Base-by-base conservation (phyloP, 345 rosid genomes). In the Passiflora organensis region DNA sequence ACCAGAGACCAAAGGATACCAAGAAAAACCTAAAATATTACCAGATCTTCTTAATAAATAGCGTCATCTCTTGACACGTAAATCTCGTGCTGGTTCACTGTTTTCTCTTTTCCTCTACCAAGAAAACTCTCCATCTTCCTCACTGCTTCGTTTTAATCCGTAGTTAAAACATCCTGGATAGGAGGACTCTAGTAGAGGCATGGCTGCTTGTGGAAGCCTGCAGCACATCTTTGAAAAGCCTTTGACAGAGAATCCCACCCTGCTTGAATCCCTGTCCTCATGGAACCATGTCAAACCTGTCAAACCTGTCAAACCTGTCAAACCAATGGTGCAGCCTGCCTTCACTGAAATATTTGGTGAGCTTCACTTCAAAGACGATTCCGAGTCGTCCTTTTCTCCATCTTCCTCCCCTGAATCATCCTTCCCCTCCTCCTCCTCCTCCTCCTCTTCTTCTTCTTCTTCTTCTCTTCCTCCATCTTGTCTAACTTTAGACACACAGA, bases 181-280 rank as follows among this genome's bases (percentile, higher is more conserved):
- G 34, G 5, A 28, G n/a, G n/a, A n/a, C n/a, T 28, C 8, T 8
- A 28, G 5, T 28, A 1, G 28, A 46, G 25, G 15, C 43, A 90
- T 87, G 96, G 89, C 94, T 43, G 76, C 89, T 56, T 81, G 80
- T 64, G 82, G 77, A 62, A 72, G 95, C 67, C 76, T 86, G 46
- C 85, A 82, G 24, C 88, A 62, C 62, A 78, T 86, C 57, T 84
- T 90, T 51, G 93, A 84, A 25, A 80, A 65, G 46, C 59, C 75
- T 11, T 67, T 67, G 49, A 83, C 86, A 4, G 80, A 82, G 56
- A 78, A 72, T 15, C 66, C 72, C 38, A 67, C 86, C 0, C 62
- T 82, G 21, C 67, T 82, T 23, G 86, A 82, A 19, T 73, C 85
- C 45, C 76, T 83, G 38, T 77, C 88, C 5, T 23, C 82, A 42